Base-by-base conservation (phyloP, 1,139 yeast species). In the Diutina pseudorugosa region DNA sequence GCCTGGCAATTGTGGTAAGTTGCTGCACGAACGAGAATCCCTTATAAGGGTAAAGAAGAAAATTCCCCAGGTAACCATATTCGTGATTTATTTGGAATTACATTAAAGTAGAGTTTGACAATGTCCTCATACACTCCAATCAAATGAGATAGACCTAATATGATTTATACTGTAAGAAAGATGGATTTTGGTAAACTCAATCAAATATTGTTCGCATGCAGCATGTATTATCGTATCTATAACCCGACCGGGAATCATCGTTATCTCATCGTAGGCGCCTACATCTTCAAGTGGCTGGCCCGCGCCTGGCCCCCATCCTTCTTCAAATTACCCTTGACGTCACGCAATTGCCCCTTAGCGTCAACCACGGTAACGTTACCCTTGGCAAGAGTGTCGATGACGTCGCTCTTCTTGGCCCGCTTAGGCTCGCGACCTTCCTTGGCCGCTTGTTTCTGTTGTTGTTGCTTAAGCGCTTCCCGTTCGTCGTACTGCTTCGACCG, bases 301-400 rank as follows among this genome's bases (percentile, higher is more conserved):
- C 53, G 51, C 44, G 55, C 55, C 4, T 55, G 53, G 56, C 44
- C 61, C 57, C 48, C 54, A 45, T 59, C 53, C 62, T 73, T 79
- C 63, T 80, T 81, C 52, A 75, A 66, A 53, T 83, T 81, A 63
- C 96, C 96, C 59, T 75, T 76, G 55, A 83, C 75, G 65, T 87
- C 94, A 53, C 83, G 78, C 70, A 81, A 77, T 62, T 83, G 83
- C 61, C 96, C 96, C 65, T 80, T 78, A 62, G 79, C 81, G 62
- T 85, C 89, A 63, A 89, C 83, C 57, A 88, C 79, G 1, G 95
- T 86, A 60, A 89, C 81, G 60, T 88, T 87, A 51, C 85, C 85
- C 66, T 75, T 81, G 55, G 85, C 74, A 60, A 88, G 78, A 0
- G 95, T 84, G 61, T 84, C 86, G 57, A 86, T 76, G 53, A 85